phyloP scores from a whole-genome alignment of 768 basidiomycete species.

The Lactifluus rugatus region DNA sequence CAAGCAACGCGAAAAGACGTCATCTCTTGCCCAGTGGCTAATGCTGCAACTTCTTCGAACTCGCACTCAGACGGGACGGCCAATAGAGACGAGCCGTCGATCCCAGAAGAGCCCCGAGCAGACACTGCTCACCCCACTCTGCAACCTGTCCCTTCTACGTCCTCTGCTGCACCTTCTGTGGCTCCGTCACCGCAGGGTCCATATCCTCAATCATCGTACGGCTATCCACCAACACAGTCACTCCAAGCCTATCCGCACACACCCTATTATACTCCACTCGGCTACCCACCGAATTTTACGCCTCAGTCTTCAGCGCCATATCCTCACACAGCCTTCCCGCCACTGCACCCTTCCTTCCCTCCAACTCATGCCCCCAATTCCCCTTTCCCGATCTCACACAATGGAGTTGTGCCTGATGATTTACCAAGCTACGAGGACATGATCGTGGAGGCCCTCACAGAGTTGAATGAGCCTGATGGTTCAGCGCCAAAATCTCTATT shows the following conservation, averaged over 20 bases:
- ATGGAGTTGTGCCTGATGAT: constrained; percentile 32
- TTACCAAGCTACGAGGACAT: constrained; percentile 87
- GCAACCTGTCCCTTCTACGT: background rate
- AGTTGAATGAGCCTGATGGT: constrained; percentile 61
- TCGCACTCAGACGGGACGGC: background rate
- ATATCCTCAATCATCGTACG: constrained; percentile 50
- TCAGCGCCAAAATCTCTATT: constrained; percentile 77
- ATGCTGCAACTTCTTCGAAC: constrained; percentile 18
- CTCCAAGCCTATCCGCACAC: constrained; percentile 50
- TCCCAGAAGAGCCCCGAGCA: background rate
- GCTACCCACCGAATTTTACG: constrained; percentile 27
- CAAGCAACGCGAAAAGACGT: constrained; percentile 18
- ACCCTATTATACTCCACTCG: constrained; percentile 51
- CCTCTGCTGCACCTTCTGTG: background rate
- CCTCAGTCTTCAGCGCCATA: constrained; percentile 27
- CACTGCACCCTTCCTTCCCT: constrained; percentile 24
- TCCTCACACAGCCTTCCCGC: constrained; percentile 29
- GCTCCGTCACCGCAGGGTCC: constrained; percentile 9
- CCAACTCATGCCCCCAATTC: constrained; percentile 21
- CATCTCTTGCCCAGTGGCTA: constrained; percentile 18
- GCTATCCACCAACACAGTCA: constrained; percentile 34
- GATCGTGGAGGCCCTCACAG: constrained; percentile 72
- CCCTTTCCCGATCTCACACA: constrained; percentile 21
- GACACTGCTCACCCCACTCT: background rate
- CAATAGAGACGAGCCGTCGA: background rate